Evolutionary conservation across 257 asterid species (phyloP).

Genomic region (Ehretia macrophylla): DNA sequence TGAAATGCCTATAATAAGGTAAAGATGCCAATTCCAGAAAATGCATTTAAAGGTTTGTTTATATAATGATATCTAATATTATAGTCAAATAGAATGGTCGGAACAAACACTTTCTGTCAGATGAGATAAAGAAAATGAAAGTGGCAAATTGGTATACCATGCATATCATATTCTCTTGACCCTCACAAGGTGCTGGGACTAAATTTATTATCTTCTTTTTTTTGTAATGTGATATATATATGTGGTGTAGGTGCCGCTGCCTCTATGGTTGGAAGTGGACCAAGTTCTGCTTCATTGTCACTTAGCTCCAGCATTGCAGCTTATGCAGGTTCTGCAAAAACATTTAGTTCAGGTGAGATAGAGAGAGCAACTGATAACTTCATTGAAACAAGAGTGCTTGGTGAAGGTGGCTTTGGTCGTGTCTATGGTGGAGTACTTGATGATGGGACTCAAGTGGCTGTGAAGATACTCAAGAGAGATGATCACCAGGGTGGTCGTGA

Average conservation of each 20-base stretch:
- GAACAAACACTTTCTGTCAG: no score
- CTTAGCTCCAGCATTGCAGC: conserved; percentile 73
- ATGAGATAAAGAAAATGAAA: no score
- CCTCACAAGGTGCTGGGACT: no score
- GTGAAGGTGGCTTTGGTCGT: conserved; percentile 97
- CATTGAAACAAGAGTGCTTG: conserved; percentile 62
- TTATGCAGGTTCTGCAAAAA: conserved; percentile 75
- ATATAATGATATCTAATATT: no score
- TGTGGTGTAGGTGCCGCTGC: conserved; percentile 41
- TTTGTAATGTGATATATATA: background rate
- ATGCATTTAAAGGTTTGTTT: background rate
- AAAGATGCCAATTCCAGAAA: background rate
- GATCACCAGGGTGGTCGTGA: conserved; percentile 93
- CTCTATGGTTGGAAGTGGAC: conserved; percentile 55
- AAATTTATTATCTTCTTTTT: no score
- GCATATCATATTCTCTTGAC: no score
- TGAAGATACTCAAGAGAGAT: conserved; percentile 81
- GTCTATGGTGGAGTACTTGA: conserved; percentile 81
- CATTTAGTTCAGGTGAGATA: conserved; percentile 58
- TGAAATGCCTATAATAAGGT: background rate
- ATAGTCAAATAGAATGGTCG: no score
- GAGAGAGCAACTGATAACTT: conserved; percentile 81
- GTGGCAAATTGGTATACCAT: no score
- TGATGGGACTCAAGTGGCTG: conserved; percentile 76
- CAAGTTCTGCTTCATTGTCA: conserved; percentile 67